Conservation (phyloP, 345 rosid genomes). For the Ceriops tagal region DNA sequence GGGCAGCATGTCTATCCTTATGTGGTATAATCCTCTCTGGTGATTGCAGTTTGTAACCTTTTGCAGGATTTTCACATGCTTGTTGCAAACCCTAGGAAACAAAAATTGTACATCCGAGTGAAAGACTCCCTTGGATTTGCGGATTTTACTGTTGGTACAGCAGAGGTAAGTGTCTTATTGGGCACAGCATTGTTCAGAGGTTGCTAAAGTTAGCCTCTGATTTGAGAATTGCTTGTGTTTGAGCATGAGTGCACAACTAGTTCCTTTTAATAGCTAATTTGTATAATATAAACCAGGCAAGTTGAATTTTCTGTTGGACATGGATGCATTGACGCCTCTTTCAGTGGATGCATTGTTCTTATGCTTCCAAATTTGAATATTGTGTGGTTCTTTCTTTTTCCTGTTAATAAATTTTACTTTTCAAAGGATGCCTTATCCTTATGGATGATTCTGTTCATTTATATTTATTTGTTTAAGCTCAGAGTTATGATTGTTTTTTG, state of each 20-base stretch:
- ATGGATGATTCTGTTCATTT: no score
- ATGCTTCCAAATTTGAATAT: no score
- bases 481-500: no score
- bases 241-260: neutral
- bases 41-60: constrained; percentile 20
- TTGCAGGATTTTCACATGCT: constrained; percentile 94
- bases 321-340: no score
- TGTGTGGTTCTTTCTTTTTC: no score
- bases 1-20: constrained; percentile 3
- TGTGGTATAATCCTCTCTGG: constrained; percentile 3
- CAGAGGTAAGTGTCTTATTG: constrained; percentile 56
- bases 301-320: no score
- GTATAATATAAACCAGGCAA: neutral
- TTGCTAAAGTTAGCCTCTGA: neutral
- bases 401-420: no score
- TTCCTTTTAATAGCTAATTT: neutral
- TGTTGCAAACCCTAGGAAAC: constrained; percentile 83
- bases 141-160: constrained; percentile 70
- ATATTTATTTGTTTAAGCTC: no score
- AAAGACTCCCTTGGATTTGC: constrained; percentile 84
- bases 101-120: constrained; percentile 72
- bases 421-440: no score
- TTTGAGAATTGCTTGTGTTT: neutral
- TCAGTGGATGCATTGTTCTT: no score
- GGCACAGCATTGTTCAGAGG: neutral